phyloP scores from a whole-genome alignment of 345 rosid species.

The Moricandia arvensis region DNA sequence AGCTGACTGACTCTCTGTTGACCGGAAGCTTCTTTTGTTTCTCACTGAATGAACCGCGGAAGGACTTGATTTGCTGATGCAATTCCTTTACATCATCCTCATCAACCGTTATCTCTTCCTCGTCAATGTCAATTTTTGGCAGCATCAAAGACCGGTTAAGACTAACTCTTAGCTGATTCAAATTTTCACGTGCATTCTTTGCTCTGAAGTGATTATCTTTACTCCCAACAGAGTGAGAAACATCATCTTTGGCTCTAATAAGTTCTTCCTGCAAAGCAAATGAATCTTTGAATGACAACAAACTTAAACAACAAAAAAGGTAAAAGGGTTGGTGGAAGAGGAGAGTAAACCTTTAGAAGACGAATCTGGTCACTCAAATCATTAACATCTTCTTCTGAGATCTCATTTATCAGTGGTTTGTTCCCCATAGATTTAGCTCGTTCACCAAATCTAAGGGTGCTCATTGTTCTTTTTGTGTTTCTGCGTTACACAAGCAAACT shows the following conservation, averaged over 20 bases:
- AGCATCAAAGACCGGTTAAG: constrained; percentile 88
- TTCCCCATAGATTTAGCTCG: constrained; percentile 65
- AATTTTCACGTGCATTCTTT: constrained; percentile 65
- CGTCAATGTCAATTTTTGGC: constrained; percentile 55
- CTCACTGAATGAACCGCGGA: constrained; percentile 34
- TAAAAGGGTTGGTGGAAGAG: neutral
- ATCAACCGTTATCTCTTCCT: constrained; percentile 61
- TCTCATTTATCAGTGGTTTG: constrained; percentile 83
- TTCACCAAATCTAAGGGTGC: constrained; percentile 91
- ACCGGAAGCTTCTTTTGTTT: constrained; percentile 47
- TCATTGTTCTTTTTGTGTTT: constrained; percentile 60
- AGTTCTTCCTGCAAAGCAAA: constrained; percentile 79
- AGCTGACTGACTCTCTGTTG: constrained; percentile 49
- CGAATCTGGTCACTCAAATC: constrained; percentile 98
- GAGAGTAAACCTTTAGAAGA: constrained; percentile 58
- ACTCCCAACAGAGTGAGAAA: constrained; percentile 44
- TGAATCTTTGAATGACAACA: constrained; percentile 21
- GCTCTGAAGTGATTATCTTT: constrained; percentile 52
- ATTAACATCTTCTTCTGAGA: constrained; percentile 89
- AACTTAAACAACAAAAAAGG: neutral
- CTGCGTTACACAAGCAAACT: constrained; percentile 48
- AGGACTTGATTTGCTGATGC: constrained; percentile 59
- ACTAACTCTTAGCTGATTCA: constrained; percentile 86
- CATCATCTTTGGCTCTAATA: constrained; percentile 71
- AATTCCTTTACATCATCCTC: constrained; percentile 76